Percentiles rank a stretch among this genome's conserved stretches.
These are phyloP conservation scores for Ceratobasidium sp. DNA, from an alignment of 1,284 basidiomycete species.

Conservation along the genomic window DNA sequence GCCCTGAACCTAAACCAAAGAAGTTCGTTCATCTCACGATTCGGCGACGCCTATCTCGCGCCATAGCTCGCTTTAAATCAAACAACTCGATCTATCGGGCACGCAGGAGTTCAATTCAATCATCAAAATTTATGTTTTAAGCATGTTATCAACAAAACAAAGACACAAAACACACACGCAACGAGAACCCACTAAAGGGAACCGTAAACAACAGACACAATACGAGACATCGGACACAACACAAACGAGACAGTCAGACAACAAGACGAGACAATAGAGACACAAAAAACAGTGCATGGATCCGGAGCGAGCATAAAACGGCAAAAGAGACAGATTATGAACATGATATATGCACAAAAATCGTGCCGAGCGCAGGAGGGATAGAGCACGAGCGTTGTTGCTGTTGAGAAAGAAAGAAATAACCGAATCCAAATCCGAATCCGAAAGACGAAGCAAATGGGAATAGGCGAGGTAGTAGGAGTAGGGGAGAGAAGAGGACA, in stretches of 20 bases:
- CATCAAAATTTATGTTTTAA: not conserved
- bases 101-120: not conserved
- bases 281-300: not conserved
- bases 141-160: not conserved
- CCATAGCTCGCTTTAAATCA: no score
- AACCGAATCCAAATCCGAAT: no score
- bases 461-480: no score
- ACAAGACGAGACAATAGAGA: slow-evolving; percentile 2
- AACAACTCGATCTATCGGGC: no score
- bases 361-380: slow-evolving; percentile 21
- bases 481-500: not conserved
- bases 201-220: not conserved
- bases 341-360: slow-evolving; percentile 19
- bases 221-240: slow-evolving; percentile 1
- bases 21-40: no score
- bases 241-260: not conserved
- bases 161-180: not conserved
- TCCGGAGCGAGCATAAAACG: not conserved
- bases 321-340: not conserved
- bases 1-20: no score
- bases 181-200: not conserved
- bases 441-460: no score
- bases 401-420: no score
- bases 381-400: not conserved
- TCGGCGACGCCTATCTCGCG: no score